Base-by-base conservation (phyloP, 352 stramenopile genomes). In the Bremia lactucae region DNA sequence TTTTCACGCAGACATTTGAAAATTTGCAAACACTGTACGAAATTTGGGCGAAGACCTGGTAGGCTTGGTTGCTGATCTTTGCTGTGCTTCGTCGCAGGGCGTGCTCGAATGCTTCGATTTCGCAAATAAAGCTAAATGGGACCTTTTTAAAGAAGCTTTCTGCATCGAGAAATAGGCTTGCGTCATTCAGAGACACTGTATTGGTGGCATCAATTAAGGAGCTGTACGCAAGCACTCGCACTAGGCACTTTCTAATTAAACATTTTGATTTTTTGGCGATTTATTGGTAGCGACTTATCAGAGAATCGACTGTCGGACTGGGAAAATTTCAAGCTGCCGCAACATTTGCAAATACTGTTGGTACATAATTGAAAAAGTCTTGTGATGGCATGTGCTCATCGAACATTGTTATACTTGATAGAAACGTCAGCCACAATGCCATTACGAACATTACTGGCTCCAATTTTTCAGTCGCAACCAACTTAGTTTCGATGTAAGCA, bases 361-460 rank as follows among this genome's bases (percentile, higher is more conserved):
- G 59, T 51, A 16, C 10, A n/a, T 4, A 13, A 13, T 4, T 13
- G 9, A 33, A 33, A 33, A n/a, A 13, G 9, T 33, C 10, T 5
- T 8, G 14, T 33, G 24, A 10, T 28, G 10, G 6, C 24, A 28
- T 28, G 24, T 42, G 26, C 31, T 7, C 4, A 6, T 35, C 29
- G 29, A 23, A 31, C n/a, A n/a, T n/a, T n/a, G n/a, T n/a, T n/a
- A n/a, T n/a, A n/a, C 22, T 13, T 49, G 38, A 5, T 22, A 69
- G 60, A 31, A 69, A 66, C 18, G 35, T 42, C 15, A 69, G 60
- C 45, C 46, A 55, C 36, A 69, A 69, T 26, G 26, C 11, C 4
- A 58, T 65, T 7, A 18, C 10, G 5, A 42, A 55, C 8, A 28
- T 69, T 6, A 51, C 51, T 1, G 19, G 42, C 28, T 49, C 29